A percentile compares a stretch with the other conserved stretches of the same genome.
phyloP scores from a whole-genome alignment of 129 eudicot genomes.

The Ambrosia artemisiifolia region DNA sequence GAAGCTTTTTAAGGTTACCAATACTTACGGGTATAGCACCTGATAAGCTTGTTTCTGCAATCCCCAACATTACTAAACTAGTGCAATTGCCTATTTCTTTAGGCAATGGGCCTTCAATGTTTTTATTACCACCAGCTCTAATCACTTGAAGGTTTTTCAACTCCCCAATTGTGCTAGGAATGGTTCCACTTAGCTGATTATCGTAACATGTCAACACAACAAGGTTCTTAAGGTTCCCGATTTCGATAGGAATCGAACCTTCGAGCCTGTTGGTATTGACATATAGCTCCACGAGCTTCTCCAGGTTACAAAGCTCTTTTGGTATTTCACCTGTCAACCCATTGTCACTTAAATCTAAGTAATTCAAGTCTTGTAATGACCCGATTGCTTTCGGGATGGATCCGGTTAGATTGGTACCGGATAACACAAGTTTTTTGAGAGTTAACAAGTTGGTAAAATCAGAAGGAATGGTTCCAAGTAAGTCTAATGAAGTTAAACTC shows the following conservation, averaged over 20 bases:
- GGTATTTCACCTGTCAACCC: slow-evolving; percentile 80
- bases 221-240: slow-evolving; percentile 61
- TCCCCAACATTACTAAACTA: slow-evolving; percentile 54
- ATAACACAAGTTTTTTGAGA: slow-evolving; percentile 52
- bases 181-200: slow-evolving; percentile 64
- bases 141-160: slow-evolving; percentile 57
- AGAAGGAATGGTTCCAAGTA: slow-evolving; percentile 54
- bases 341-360: slow-evolving; percentile 82
- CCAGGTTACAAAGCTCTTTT: slow-evolving; percentile 38
- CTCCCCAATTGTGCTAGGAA: slow-evolving; percentile 60
- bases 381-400: slow-evolving; percentile 60
- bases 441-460: slow-evolving; percentile 45
- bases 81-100: slow-evolving; percentile 75
- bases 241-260: slow-evolving; percentile 58
- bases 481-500: slow-evolving; percentile 58
- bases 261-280: slow-evolving; percentile 58
- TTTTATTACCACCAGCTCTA: slow-evolving; percentile 94
- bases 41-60: slow-evolving; percentile 88
- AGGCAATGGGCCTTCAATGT: slow-evolving; percentile 74
- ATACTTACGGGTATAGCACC: slow-evolving; percentile 69
- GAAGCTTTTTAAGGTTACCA: slow-evolving; percentile 66
- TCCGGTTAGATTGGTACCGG: slow-evolving; percentile 84
- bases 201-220: slow-evolving; percentile 57
- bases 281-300: slow-evolving; percentile 59
- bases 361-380: slow-evolving; percentile 36